Evolutionary conservation across 2,329 filamentous ascomycete species (phyloP).

Genomic region (Leptodontidium sp.): DNA sequence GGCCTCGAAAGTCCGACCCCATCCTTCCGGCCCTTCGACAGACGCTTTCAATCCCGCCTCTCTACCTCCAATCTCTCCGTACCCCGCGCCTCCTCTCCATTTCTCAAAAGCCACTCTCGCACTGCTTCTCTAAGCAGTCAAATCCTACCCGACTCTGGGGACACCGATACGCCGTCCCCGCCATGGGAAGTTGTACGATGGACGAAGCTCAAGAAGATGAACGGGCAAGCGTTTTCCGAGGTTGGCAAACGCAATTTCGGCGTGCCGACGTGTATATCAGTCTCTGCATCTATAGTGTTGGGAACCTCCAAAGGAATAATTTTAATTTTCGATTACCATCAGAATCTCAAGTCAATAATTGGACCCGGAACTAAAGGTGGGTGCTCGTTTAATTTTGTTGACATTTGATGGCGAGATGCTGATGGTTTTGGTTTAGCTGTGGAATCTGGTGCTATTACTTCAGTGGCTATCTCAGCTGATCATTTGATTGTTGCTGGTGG

Average conservation of each 20-base stretch:
- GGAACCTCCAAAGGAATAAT: slow-evolving; percentile 96
- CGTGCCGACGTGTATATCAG: slow-evolving; percentile 84
- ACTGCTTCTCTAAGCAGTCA: slow-evolving; percentile 82
- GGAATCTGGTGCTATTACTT: slow-evolving; percentile 87
- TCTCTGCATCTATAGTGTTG: slow-evolving; percentile 87
- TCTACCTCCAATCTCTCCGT: slow-evolving; percentile 63
- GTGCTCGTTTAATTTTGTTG: slow-evolving; percentile 35
- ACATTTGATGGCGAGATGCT: slow-evolving; percentile 38
- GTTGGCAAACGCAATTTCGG: slow-evolving; percentile 92
- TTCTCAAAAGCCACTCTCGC: slow-evolving; percentile 79
- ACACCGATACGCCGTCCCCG: slow-evolving; percentile 74
- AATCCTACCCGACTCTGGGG: slow-evolving; percentile 66
- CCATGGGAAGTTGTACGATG: slow-evolving; percentile 98
- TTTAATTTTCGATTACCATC: slow-evolving; percentile 96
- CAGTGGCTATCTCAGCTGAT: slow-evolving; percentile 90
- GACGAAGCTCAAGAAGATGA: slow-evolving; percentile 92
- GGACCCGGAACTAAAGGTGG: slow-evolving; percentile 89
- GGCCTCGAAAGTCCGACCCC: slow-evolving; percentile 76
- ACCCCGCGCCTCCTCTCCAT: slow-evolving; percentile 73
- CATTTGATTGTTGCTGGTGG: slow-evolving; percentile 91
- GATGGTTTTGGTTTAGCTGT: slow-evolving; percentile 65
- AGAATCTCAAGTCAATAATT: slow-evolving; percentile 92
- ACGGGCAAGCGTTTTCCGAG: slow-evolving; percentile 90
- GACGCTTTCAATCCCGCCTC: slow-evolving; percentile 90
- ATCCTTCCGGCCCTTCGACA: slow-evolving; percentile 91